Conservation (phyloP, 768 basidiomycete species). For the Pleurotus tuber-regium region DNA sequence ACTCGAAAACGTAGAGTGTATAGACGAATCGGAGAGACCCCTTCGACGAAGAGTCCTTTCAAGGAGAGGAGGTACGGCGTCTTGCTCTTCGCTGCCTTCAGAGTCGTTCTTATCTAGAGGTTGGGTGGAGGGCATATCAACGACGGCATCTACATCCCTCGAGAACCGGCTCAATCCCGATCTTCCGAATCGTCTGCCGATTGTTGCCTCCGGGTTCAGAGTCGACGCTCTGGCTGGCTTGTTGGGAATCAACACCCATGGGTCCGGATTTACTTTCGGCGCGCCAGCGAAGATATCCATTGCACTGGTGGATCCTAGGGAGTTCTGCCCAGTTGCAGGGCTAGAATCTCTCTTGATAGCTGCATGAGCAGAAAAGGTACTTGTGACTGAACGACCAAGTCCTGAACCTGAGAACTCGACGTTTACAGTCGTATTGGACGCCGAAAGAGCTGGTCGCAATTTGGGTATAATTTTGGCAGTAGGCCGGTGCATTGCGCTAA, state of each 20-base stretch:
- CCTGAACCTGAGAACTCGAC: constrained; percentile 88
- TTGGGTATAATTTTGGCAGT: constrained; percentile 66
- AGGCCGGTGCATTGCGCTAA: constrained; percentile 15
- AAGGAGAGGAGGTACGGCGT: constrained; percentile 50
- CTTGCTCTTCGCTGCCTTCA: constrained; percentile 38
- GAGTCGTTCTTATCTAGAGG: constrained; percentile 15
- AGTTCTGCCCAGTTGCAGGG: neutral
- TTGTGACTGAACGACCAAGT: constrained; percentile 39
- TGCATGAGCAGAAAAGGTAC: constrained; percentile 27
- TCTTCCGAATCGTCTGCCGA: constrained; percentile 17
- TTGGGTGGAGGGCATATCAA: constrained; percentile 47
- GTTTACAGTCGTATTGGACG: constrained; percentile 90
- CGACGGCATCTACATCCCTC: constrained; percentile 74
- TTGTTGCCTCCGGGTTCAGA: constrained; percentile 21
- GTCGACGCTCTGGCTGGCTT: constrained; percentile 23
- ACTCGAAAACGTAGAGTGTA: constrained; percentile 77
- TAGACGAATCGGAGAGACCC: constrained; percentile 90
- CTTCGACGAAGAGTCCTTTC: constrained; percentile 71
- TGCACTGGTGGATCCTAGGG: constrained; percentile 32
- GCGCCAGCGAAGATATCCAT: constrained; percentile 96
- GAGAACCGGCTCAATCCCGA: constrained; percentile 40
- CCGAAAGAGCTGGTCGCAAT: constrained; percentile 77
- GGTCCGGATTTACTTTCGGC: constrained; percentile 51
- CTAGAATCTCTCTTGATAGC: constrained; percentile 4
- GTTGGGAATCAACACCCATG: constrained; percentile 71